Conservation (phyloP, 2,329 filamentous ascomycete genomes). For the Fusarium illudens region DNA sequence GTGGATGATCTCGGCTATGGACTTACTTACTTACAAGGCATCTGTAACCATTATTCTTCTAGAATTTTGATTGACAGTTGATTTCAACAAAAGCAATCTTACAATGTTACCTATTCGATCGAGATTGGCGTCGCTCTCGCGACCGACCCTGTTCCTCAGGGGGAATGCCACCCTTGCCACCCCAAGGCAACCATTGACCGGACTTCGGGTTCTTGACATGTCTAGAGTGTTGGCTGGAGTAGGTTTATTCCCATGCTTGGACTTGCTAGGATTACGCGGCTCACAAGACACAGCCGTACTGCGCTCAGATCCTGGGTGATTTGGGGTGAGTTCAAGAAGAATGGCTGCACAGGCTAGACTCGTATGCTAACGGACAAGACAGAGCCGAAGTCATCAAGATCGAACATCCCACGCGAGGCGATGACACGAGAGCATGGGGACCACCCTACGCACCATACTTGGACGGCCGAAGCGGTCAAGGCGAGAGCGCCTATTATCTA, state of each 20-base stretch:
- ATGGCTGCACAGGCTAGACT: background rate
- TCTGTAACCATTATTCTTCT: background rate
- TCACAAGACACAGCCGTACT: conserved; percentile 75
- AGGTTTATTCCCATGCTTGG: conserved; percentile 49
- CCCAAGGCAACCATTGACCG: conserved; percentile 44
- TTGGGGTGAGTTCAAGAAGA: conserved; percentile 75
- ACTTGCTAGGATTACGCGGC: background rate
- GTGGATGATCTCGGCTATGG: background rate
- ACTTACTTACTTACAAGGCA: background rate
- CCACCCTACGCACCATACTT: conserved; percentile 87
- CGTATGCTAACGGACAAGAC: background rate
- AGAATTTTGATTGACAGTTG: background rate
- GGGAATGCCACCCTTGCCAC: background rate
- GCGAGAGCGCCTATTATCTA: conserved; percentile 93
- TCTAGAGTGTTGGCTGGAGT: conserved; percentile 93
- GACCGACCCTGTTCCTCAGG: background rate
- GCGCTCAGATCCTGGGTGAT: conserved; percentile 94
- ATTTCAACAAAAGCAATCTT: background rate
- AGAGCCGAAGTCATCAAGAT: conserved; percentile 97
- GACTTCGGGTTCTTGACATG: conserved; percentile 91
- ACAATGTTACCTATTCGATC: background rate
- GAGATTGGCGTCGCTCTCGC: background rate
- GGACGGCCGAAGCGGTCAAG: conserved; percentile 70
- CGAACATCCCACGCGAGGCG: conserved; percentile 87
- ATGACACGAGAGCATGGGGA: conserved; percentile 95